Evolutionary conservation across 225 moss, liverwort and hornwort species (phyloP), one percentile per base, ranked within the genome.

Genomic region (Bryoerythrophyllum caledonicum): DNA sequence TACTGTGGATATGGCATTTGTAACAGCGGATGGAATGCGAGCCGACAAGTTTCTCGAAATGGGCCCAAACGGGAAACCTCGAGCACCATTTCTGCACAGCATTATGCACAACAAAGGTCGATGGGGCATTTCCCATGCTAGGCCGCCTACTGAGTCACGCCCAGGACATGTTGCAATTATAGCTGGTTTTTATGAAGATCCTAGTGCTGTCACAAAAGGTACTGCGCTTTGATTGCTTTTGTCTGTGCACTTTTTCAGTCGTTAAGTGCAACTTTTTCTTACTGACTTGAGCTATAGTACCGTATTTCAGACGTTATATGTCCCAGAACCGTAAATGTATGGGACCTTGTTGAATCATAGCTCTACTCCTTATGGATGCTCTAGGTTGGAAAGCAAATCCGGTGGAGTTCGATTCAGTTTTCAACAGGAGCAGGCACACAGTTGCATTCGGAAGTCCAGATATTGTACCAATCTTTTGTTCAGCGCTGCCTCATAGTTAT

Each of bases 151-250:
- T 15, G 97, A 99, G 72, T 99, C 97, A 60, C 91, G 97, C 25
- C 97, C 97, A 70, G 97, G 97, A 67, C 97, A 99, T 74, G 97
- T 99, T 82, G 91, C 97, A 38, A 94, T 99, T 40, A 99, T 99
- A 72, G 97, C 93, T 78, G 97, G 97, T 38, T 91, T 99, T 78
- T 99, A 99, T 70, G 97, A 99, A 84, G 97, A 99, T 75, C 97
- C 97, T 40, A 99, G 97, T 85, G 97, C 97, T 61, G 95, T 99
- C 60, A 99, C 97, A n/a, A 99, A 99, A 99, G 97, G 97, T 95
- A 76, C 32, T 32, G 5, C 13, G 16, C 16, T 40, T 38, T 37
- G 10, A 8, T 24, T 74, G 37, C 40, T 56, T 60, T 27, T 74
- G 17, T 68, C 37, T 72, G 26, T 27, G 46, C 5, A 38, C 24